Percentiles rank a stretch among this genome's conserved stretches.
These are phyloP conservation scores for Sonneratia alba DNA, from an alignment of 345 rosid species.

Conservation along the genomic window DNA sequence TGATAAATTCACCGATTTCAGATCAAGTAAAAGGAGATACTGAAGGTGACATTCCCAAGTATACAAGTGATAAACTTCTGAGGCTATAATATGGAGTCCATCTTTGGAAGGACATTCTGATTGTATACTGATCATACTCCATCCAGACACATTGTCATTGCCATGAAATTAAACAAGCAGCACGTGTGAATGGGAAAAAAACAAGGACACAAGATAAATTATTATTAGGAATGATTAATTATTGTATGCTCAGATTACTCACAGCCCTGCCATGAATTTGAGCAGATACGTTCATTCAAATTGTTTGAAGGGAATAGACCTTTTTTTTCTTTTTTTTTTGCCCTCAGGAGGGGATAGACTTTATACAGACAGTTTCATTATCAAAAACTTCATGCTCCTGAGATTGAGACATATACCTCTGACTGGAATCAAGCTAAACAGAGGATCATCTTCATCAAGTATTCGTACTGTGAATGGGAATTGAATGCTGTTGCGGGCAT, in stretches of 20 bases:
- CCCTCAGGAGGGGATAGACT: not conserved
- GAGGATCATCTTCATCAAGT: constrained; percentile 60
- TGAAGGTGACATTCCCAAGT: too few relatives aligned
- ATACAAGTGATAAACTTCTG: not conserved
- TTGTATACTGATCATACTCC: too few relatives aligned
- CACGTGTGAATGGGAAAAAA: too few relatives aligned
- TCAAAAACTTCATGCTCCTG: not conserved
- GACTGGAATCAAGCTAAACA: constrained; percentile 41
- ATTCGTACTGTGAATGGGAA: constrained; percentile 57
- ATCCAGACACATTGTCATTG: too few relatives aligned
- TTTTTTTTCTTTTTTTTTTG: too few relatives aligned
- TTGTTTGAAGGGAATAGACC: too few relatives aligned
- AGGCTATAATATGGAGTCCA: not conserved
- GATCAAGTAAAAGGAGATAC: too few relatives aligned
- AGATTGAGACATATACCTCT: constrained; percentile 34
- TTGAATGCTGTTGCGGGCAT: constrained; percentile 44
- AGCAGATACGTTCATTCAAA: not conserved
- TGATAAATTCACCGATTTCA: too few relatives aligned
- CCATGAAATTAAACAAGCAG: too few relatives aligned
- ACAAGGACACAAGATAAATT: too few relatives aligned
- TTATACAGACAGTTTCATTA: not conserved
- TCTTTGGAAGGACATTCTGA: not conserved
- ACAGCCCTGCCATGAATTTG: not conserved
- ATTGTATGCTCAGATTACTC: not conserved
- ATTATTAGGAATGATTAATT: too few relatives aligned